Percentiles rank a stretch among this genome's conserved stretches.
Conservation (phyloP, 2,329 filamentous ascomycete species). For the Colletotrichum phormii region DNA sequence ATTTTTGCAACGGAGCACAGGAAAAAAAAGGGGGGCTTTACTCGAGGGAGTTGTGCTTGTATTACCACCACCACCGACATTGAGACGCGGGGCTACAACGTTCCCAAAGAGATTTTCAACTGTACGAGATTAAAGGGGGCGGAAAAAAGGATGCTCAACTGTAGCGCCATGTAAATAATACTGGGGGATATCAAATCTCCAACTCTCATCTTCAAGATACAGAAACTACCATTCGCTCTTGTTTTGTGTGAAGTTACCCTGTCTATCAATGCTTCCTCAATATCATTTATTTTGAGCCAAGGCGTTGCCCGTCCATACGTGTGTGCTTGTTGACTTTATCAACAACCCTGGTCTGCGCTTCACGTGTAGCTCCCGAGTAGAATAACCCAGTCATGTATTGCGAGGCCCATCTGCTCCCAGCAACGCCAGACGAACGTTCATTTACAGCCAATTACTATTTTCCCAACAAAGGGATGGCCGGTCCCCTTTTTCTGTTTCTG, state of each 20-base stretch:
- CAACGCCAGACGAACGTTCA: neutral
- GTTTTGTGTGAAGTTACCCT: neutral
- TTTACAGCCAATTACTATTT: neutral
- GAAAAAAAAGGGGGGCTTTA: constrained; percentile 11
- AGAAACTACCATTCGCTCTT: neutral
- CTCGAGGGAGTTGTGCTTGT: neutral
- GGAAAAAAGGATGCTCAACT: neutral
- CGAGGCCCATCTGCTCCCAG: neutral
- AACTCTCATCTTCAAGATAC: constrained; percentile 31
- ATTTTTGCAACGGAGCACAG: constrained; percentile 14
- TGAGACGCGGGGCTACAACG: neutral
- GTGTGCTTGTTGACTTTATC: no score
- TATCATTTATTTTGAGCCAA: neutral
- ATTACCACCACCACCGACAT: constrained; percentile 19
- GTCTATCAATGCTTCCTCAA: neutral
- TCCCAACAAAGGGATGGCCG: neutral
- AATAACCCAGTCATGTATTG: neutral
- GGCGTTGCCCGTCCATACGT: no score
- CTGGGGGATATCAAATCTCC: neutral
- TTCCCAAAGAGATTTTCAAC: neutral
- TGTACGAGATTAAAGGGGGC: neutral
- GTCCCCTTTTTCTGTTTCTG: neutral
- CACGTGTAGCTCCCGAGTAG: neutral
- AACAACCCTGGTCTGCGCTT: neutral
- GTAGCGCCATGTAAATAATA: constrained; percentile 34